Evolutionary conservation across 2,329 filamentous ascomycete genomes (phyloP).

Genomic region (Sphaerulina populicola): DNA sequence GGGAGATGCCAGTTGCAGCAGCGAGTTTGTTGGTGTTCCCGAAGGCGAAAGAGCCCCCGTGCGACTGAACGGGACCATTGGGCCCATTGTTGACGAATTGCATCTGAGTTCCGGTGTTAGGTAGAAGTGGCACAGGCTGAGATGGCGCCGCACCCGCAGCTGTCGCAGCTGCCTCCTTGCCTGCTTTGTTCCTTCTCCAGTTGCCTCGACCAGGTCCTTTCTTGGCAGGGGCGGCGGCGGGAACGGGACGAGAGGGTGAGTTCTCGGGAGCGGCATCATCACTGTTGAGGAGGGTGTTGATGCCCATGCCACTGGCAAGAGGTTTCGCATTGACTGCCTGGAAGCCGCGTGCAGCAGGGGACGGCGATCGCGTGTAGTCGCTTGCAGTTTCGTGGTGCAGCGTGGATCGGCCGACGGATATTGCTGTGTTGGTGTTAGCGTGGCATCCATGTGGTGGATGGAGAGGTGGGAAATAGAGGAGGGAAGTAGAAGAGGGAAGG

Average conservation of each 20-base stretch:
- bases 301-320: slow-evolving; percentile 38
- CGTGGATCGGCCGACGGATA: slow-evolving; percentile 15
- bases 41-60: not conserved
- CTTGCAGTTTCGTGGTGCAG: slow-evolving; percentile 34
- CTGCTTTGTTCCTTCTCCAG: slow-evolving; percentile 38
- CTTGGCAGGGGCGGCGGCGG: slow-evolving; percentile 22
- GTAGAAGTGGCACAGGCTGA: slow-evolving; percentile 31
- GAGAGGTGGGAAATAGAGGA: too few species aligned
- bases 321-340: slow-evolving; percentile 35
- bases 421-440: slow-evolving; percentile 5
- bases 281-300: slow-evolving; percentile 44
- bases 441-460: not conserved
- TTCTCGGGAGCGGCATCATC: slow-evolving; percentile 31
- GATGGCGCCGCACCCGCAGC: slow-evolving; percentile 6
- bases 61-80: slow-evolving; percentile 3
- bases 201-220: slow-evolving; percentile 45
- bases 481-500: not conserved
- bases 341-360: slow-evolving; percentile 31
- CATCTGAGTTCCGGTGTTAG: slow-evolving; percentile 25
- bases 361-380: slow-evolving; percentile 42
- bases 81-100: slow-evolving; percentile 26
- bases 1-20: slow-evolving; percentile 13
- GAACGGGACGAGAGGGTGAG: slow-evolving; percentile 25
- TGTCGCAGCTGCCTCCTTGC: slow-evolving; percentile 10
- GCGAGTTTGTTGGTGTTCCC: slow-evolving; percentile 10